Evolutionary conservation across 371 early-diverging fungal genomes (phyloP).

Genomic region (Mucor circinelloides): DNA sequence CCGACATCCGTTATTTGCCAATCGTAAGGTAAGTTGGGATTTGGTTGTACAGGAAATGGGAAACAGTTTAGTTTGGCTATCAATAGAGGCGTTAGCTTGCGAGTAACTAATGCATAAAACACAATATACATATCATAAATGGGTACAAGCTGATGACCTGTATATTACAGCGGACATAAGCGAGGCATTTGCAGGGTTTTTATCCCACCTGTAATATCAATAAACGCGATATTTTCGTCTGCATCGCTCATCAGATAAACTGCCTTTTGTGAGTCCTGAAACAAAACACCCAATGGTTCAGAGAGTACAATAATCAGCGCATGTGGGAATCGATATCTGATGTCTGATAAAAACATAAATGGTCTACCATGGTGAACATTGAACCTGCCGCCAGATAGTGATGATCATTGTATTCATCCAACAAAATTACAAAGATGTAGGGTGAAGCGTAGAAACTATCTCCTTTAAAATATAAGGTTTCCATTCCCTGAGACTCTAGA

Average conservation of each 20-base stretch:
- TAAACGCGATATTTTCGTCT: constrained; percentile 34
- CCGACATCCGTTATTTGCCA: constrained; percentile 49
- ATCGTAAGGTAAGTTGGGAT: constrained; percentile 36
- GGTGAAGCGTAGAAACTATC: constrained; percentile 1
- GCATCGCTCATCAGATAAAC: constrained; percentile 26
- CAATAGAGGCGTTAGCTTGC: constrained; percentile 30
- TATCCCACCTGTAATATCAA: constrained; percentile 39
- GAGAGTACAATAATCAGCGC: constrained; percentile 32
- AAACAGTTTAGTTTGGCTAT: constrained; percentile 29
- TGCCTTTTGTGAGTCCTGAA: constrained; percentile 36
- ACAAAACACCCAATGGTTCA: constrained; percentile 39
- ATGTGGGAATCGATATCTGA: constrained; percentile 18
- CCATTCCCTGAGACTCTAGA: constrained; percentile 31
- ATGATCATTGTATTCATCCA: constrained; percentile 33
- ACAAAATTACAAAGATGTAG: constrained; percentile 10
- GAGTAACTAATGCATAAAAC: constrained; percentile 28
- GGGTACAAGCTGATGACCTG: neutral
- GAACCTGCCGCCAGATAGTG: neutral
- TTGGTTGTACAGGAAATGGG: constrained; percentile 35
- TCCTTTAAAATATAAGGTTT: constrained; percentile 37
- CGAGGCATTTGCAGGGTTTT: constrained; percentile 23
- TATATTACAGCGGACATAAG: too few species aligned
- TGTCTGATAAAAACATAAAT: constrained; percentile 22
- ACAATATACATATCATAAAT: neutral
- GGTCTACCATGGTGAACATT: constrained; percentile 19